Conservation (phyloP, 192 early-diverging fungal species). For the Spizellomyces sp. region DNA sequence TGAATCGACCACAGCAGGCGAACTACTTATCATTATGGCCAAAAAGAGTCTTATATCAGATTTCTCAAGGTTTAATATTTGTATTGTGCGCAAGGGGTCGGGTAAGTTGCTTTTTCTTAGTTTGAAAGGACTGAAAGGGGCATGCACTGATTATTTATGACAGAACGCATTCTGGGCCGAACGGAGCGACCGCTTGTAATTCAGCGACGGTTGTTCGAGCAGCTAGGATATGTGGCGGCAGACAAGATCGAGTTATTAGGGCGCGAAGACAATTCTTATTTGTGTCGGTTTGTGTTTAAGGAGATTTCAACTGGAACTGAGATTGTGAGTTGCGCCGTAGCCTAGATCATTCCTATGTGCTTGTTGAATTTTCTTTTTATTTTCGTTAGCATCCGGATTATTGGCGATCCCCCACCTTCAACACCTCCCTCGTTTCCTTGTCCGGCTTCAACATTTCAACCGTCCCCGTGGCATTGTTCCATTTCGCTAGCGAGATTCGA, state of each 20-base stretch:
- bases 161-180: constrained; percentile 70
- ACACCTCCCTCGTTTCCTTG: constrained; percentile 57
- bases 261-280: constrained; percentile 83
- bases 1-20: constrained; percentile 70
- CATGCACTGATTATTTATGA: neutral
- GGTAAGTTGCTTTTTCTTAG: neutral
- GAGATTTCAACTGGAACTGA: constrained; percentile 32
- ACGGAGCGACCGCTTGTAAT: constrained; percentile 76
- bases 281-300: constrained; percentile 76
- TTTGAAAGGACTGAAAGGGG: neutral
- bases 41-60: constrained; percentile 85
- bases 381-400: constrained; percentile 10
- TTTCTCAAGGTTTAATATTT: constrained; percentile 45
- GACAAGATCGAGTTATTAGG: constrained; percentile 80
- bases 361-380: neutral
- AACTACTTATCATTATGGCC: constrained; percentile 71
- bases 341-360: neutral
- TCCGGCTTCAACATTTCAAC: constrained; percentile 73
- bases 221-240: constrained; percentile 76
- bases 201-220: constrained; percentile 71
- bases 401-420: constrained; percentile 25
- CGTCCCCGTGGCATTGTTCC: constrained; percentile 77
- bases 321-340: neutral
- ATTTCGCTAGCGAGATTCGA: constrained; percentile 69
- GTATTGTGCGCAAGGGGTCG: constrained; percentile 14